These are phyloP conservation scores for Xylaria hypoxylon DNA, from an alignment of 2,329 filamentous ascomycete genomes.

Conservation along the genomic window DNA sequence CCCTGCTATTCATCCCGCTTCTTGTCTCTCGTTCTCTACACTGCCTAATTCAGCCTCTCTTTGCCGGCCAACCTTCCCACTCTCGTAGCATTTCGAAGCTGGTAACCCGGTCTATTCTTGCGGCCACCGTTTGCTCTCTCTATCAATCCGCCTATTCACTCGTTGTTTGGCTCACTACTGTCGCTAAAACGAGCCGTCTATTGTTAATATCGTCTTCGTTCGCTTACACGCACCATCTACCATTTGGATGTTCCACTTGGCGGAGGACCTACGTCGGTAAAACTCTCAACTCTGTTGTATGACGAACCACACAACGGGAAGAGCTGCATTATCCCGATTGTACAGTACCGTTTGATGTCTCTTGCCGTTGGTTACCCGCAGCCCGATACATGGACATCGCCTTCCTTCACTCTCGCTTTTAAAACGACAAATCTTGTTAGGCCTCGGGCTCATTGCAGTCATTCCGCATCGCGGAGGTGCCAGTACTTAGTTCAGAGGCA, in stretches of 20 bases:
- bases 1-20: constrained; percentile 13
- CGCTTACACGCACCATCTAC: constrained; percentile 23
- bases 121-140: constrained; percentile 20
- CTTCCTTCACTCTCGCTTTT: constrained; percentile 6
- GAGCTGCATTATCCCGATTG: constrained; percentile 12
- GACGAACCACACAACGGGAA: constrained; percentile 9
- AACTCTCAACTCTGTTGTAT: constrained; percentile 17
- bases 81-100: constrained; percentile 8
- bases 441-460: constrained; percentile 25
- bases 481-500: constrained; percentile 5
- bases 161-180: constrained; percentile 37
- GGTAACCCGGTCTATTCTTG: constrained; percentile 31
- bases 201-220: constrained; percentile 7
- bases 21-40: constrained; percentile 22
- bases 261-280: constrained; percentile 8
- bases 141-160: constrained; percentile 28
- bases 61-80: background rate
- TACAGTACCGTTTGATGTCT: constrained; percentile 31
- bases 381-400: constrained; percentile 35
- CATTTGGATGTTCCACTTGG: constrained; percentile 15
- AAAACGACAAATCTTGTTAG: constrained; percentile 24
- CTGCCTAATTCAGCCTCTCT: constrained; percentile 3
- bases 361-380: constrained; percentile 24
- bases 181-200: constrained; percentile 31
- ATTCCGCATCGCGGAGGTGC: constrained; percentile 19